phyloP scores from a whole-genome alignment of 352 stramenopile species.

The Globisporangium spinosum region DNA sequence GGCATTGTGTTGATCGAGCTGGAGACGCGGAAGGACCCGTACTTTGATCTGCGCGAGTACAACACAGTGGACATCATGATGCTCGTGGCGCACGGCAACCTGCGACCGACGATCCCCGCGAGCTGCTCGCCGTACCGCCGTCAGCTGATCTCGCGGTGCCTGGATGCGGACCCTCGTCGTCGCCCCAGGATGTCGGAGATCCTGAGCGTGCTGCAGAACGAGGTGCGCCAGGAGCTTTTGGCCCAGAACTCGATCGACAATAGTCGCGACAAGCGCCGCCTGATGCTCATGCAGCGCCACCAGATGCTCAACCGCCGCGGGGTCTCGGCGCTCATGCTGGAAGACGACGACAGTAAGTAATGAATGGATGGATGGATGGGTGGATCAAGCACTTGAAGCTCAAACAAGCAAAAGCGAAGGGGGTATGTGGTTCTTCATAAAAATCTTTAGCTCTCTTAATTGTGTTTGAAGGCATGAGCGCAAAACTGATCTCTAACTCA shows the following conservation, averaged over 20 bases:
- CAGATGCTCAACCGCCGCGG: conserved; percentile 69
- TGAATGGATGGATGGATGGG: neutral
- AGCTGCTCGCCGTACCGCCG: conserved; percentile 56
- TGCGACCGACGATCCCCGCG: conserved; percentile 62
- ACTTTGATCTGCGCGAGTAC: conserved; percentile 54
- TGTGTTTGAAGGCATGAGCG: neutral
- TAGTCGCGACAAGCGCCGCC: conserved; percentile 51
- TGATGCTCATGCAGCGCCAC: conserved; percentile 74
- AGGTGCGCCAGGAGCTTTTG: conserved; percentile 73
- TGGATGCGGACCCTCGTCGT: conserved; percentile 51
- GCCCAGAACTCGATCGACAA: conserved; percentile 62
- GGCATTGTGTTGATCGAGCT: conserved; percentile 84
- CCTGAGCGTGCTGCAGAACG: conserved; percentile 62
- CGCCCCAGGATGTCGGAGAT: conserved; percentile 81
- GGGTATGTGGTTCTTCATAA: neutral
- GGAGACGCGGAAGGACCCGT: conserved; percentile 70
- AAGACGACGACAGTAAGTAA: conserved; percentile 4
- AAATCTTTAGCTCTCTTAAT: neutral
- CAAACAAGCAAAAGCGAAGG: neutral
- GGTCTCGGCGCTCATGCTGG: conserved; percentile 51
- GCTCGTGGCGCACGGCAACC: conserved; percentile 49
- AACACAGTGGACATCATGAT: conserved; percentile 84
- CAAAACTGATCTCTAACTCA: neutral
- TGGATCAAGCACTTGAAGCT: neutral
- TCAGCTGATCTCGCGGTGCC: conserved; percentile 60